phyloP scores from a whole-genome alignment of 441 rosid genomes.

The Macaranga tanarius region DNA sequence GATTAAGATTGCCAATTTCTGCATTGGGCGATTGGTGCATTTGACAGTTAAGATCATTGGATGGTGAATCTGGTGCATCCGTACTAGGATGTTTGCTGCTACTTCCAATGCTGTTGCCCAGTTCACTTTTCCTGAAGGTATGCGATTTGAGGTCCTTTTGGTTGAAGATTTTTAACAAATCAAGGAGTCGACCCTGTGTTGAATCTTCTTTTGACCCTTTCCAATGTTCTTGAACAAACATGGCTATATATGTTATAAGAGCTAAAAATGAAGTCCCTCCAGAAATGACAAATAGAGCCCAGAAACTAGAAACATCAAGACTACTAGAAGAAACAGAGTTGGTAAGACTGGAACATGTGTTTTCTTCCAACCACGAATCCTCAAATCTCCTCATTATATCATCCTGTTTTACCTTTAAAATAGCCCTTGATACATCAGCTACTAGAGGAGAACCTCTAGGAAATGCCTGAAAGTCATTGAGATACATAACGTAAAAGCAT shows the following conservation, averaged over 20 bases:
- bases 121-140: no score
- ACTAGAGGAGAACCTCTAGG: not conserved
- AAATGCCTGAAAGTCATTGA: not conserved
- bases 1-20: no score
- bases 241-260: no score
- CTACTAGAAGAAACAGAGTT: conserved; percentile 30
- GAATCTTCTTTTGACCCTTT: no score
- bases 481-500: no score
- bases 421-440: not conserved
- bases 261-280: no score
- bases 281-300: conserved; percentile 21
- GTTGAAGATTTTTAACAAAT: no score
- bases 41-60: not conserved
- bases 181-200: no score
- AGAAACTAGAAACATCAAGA: conserved; percentile 50
- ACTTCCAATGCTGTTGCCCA: conserved; percentile 37
- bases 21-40: no score
- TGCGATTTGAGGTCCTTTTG: no score
- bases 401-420: not conserved
- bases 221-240: no score
- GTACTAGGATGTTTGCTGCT: not conserved
- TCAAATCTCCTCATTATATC: conserved; percentile 1
- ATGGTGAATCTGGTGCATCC: conserved; percentile 21
- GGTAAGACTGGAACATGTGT: no score
- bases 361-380: conserved; percentile 22